Evolutionary conservation across 768 basidiomycete species (phyloP), one percentile per base, ranked within the genome.

Genomic region (Cystofilobasidium capitatum): DNA sequence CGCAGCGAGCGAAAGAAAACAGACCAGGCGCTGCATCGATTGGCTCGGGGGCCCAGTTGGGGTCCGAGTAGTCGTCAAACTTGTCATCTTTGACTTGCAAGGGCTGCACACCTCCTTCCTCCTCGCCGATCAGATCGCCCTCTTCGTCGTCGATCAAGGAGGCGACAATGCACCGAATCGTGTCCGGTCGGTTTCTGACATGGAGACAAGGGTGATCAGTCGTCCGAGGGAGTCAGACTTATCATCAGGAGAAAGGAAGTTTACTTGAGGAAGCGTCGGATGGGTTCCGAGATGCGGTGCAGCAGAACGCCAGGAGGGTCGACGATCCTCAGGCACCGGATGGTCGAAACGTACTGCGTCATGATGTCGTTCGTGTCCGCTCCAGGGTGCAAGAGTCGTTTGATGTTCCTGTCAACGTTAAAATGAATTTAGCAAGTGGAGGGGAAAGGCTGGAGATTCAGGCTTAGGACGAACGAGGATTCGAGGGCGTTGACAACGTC

Each of bases 41-140:
- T 0, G 96, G 93, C 74, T 97, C 93, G 0, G 96, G 96, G 54
- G 88, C 86, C 96, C 96, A 99, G 69, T 89, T 87, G 0, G 89
- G 86, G 75, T 99, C 93, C 1, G 81, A 82, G 73, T 88, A 97
- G 70, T 97, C 90, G 71, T 98, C 94, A 0, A 60, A 84, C 24
- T 77, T 73, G 57, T 79, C 81, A 58, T 88, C 86, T 2, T 81
- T 78, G 62, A 86, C 84, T 71, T 89, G 86, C 42, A 91, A 77
- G 17, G 88, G 87, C 69, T 66, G 65, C 37, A 75, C 73, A 37
- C 70, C 72, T 35, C 66, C 71, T 64, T 94, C 91, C 71, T 83
- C 88, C 68, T 91, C 89, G 72, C 94, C 90, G 0, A 89, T 83
- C 2, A 93, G 79, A 75, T 92, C 90, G 0, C 88, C 83, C 68